A percentile compares a stretch with the other conserved stretches of the same genome.
Evolutionary conservation across 495 filamentous ascomycete genomes (phyloP).

Genomic region (Talaromyces proteolyticus): DNA sequence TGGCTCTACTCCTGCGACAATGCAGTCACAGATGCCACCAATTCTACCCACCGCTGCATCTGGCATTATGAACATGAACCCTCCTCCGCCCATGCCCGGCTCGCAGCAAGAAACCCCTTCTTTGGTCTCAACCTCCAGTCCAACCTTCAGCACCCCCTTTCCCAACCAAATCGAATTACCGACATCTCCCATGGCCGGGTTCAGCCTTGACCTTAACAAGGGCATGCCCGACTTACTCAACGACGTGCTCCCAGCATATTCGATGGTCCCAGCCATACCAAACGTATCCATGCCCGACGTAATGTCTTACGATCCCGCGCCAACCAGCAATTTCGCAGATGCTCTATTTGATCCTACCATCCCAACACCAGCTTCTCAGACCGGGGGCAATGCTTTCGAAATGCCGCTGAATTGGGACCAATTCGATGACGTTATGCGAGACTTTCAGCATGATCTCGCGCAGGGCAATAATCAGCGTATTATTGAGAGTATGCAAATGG

Average conservation of each 20-base stretch:
- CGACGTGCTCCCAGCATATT: slow-evolving; percentile 27
- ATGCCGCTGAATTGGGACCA: slow-evolving; percentile 32
- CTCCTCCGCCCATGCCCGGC: background rate
- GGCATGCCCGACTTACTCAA: slow-evolving; percentile 22
- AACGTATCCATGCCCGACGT: background rate
- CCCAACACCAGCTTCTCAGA: background rate
- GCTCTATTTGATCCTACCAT: too few species aligned
- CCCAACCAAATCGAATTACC: background rate
- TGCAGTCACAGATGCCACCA: slow-evolving; percentile 1
- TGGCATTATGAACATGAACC: background rate
- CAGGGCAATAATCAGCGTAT: slow-evolving; percentile 11
- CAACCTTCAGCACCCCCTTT: slow-evolving; percentile 3
- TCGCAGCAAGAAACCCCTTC: background rate
- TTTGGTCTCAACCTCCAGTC: slow-evolving; percentile 8
- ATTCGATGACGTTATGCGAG: slow-evolving; percentile 46
- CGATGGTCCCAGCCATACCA: slow-evolving; percentile 9
- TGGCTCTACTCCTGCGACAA: slow-evolving; percentile 8
- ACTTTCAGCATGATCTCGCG: slow-evolving; percentile 40
- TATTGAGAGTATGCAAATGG: slow-evolving; percentile 14
- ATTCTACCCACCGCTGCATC: slow-evolving; percentile 3
- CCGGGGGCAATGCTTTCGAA: slow-evolving; percentile 3
- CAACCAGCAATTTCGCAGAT: too few species aligned
- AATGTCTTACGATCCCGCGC: too few species aligned
- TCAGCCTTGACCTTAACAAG: slow-evolving; percentile 25
- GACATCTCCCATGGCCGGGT: background rate